Evolutionary conservation across 176 grass and related monocot species (phyloP), one percentile per base, ranked within the genome.

Genomic region (Cenchrus fungigraminus): DNA sequence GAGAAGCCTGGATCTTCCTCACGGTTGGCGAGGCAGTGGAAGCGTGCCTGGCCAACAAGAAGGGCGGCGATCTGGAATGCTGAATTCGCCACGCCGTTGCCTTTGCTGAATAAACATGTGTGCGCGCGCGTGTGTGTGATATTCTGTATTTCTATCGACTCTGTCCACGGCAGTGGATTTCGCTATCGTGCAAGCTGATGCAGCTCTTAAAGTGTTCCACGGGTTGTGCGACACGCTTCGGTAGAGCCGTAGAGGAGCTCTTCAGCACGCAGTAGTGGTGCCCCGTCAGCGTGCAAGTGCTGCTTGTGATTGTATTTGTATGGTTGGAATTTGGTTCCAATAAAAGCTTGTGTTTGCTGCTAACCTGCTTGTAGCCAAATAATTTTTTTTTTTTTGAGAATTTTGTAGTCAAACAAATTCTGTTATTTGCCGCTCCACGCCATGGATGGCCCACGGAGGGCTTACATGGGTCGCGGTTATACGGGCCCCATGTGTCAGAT

Each of bases 1-100:
- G 71, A 53, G 47, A 74, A 74, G 12, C 29, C 50, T 54, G 71
- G 25, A 74, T 74, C 49, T 74, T 74, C 14, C 71, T 74, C 14
- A 74, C 50, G 0, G 71, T 74, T 31, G 71, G 49, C 6, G 71
- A 73, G 31, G 71, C 71, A 73, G 71, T 73, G 28, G 71, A 74
- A 74, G 49, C 71, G 12, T 65, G 8, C 25, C 22, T 31, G 14
- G 9, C 19, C 4, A 81, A 56, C 10, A 69, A 81, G 50, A 43
- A 22, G 65, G 51, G 51, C 51, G 68, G 4, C 19, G 50, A 67
- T 19, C 65, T 57, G 34, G 79, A 81, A 81, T 69, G 64, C 52
- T 81, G 61, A 79, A 79, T 65, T 31, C 28, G 10, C 22, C 44
- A 14, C 10, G 12, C 44, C 9, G 54, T 77, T 17, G 54, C 76